Base-by-base conservation (phyloP, 2,329 filamentous ascomycete species). In the Zymoseptoria tritici region DNA sequence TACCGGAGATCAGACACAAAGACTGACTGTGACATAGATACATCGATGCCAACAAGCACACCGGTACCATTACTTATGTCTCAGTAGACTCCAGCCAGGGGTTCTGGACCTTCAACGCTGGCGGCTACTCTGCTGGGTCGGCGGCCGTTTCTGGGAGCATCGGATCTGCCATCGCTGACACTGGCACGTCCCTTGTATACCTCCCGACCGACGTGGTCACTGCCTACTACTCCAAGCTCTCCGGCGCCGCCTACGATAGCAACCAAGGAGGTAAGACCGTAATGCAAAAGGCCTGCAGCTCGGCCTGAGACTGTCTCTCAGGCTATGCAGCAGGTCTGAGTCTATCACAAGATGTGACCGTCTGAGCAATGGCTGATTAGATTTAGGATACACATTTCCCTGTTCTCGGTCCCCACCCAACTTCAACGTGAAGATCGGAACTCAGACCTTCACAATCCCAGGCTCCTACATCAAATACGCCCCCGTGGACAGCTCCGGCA, bases 141-240 rank as follows among this genome's bases (percentile, higher is more conserved):
- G 64, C 65, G 57, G 64, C 75, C 72, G 74, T 76, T 58, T 68
- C 72, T 46, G 68, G 73, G 62, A 79, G 82, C 73, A 68, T 74
- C 61, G 79, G 84, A 71, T 65, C 71, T 50, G 81, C 79, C 65
- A 88, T 90, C 71, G 83, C 84, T 68, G 87, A 90, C 75, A 90
- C 87, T 2, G 87, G 87, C 57, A 89, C 87, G 58, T 86, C 85
- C 1, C 82, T 90, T 29, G 73, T 88, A 58, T 78, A 87, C 63
- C 73, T 86, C 19, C 82, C 83, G 24, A 70, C 79, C 58, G 65
- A 70, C 31, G 77, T 86, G 60, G 80, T 84, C 63, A 66, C 73
- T 0, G 79, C 76, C 50, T 89, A 88, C 79, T 90, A 88, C 76
- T 70, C 71, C 46, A 70, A 82, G 62, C 79, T 89, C 61, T 57